Evolutionary conservation across 306 rosid species (phyloP), one percentile per base, ranked within the genome.

Genomic region (Begonia peltatifolia): DNA sequence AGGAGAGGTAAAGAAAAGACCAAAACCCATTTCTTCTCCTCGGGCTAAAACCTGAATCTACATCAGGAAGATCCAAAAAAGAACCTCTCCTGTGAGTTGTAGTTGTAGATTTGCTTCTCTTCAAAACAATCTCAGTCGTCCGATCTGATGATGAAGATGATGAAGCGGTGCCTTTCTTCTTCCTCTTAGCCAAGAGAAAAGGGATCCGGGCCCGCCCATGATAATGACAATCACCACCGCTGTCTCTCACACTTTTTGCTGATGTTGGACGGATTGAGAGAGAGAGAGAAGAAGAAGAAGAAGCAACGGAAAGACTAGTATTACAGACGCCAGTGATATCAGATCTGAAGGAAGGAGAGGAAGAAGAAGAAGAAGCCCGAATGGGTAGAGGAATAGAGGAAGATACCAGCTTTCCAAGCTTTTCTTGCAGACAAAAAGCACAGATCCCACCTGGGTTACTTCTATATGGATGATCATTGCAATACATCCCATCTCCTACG

Each of bases 401-500:
- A 11, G 95, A 83, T 9, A 90, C 82, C 2, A 90, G 87, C 64
- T 86, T 90, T 3, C 94, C 99, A 5, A 90, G 95, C 74, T 86
- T 90, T 41, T 86, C 99, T 36, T 90, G 99, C 10, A 90, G 95
- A 58, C 99, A 90, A 41, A 83, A 69, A 30, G 99, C 86, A 14
- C 95, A 90, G 88, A 90, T 90, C 51, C 95, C 99, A n/a, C 95
- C 94, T 0, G 92, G 84, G 77, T 90, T 90, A 68, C 53, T 86
- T 52, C 82, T 70, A 53, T 41, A 83, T 1, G 95, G 95, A 63
- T 90, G 99, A 53, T 83, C 82, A 9, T 49, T 80, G 76, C 99
- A 86, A 61, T 79, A 94, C 94, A 86, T 83, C 9, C 95, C 95
- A 43, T 90, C 95, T 1, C 67, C 74, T 57, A 73, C 65, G 63